Percentiles rank a stretch among this genome's conserved stretches.
Conservation (phyloP, 2,329 filamentous ascomycete genomes). For the Chaetomium sp. region DNA sequence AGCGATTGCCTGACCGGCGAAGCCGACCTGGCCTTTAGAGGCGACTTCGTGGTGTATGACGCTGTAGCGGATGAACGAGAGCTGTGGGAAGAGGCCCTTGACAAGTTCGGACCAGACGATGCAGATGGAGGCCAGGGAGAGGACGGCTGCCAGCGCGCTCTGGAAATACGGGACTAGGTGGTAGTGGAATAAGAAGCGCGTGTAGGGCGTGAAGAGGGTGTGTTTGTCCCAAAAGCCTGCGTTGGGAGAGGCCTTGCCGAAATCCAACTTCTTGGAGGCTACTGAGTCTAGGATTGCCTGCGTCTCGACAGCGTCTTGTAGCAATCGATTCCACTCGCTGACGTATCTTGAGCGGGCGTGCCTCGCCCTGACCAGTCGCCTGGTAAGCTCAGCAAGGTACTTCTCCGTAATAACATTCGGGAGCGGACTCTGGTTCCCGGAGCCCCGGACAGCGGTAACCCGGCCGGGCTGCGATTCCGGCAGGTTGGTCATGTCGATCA, state of each 20-base stretch:
- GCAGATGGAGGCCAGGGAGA: slow-evolving; percentile 74
- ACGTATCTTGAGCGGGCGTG: slow-evolving; percentile 82
- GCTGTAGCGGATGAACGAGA: slow-evolving; percentile 69
- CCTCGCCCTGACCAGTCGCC: slow-evolving; percentile 76
- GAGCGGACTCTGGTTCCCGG: slow-evolving; percentile 49
- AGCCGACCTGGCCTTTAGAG: slow-evolving; percentile 74
- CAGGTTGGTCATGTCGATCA: slow-evolving; percentile 74
- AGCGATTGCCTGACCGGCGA: slow-evolving; percentile 82
- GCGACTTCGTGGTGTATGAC: slow-evolving; percentile 76
- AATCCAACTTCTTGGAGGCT: slow-evolving; percentile 77
- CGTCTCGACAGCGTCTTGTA: slow-evolving; percentile 71
- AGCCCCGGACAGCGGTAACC: slow-evolving; percentile 41
- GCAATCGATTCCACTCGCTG: slow-evolving; percentile 80
- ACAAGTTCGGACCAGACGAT: slow-evolving; percentile 94
- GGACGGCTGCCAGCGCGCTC: slow-evolving; percentile 64
- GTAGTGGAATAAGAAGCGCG: slow-evolving; percentile 76
- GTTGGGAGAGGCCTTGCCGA: slow-evolving; percentile 61
- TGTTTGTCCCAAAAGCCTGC: slow-evolving; percentile 57
- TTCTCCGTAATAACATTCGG: slow-evolving; percentile 89
- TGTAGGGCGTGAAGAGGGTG: slow-evolving; percentile 74
- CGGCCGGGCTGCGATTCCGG: slow-evolving; percentile 59
- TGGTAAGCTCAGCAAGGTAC: slow-evolving; percentile 86
- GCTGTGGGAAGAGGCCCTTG: slow-evolving; percentile 74
- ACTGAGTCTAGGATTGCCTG: slow-evolving; percentile 84
- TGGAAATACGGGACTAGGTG: slow-evolving; percentile 71